phyloP scores from a whole-genome alignment of 2,329 filamentous ascomycete genomes.

The Cordyceps pruinosa region DNA sequence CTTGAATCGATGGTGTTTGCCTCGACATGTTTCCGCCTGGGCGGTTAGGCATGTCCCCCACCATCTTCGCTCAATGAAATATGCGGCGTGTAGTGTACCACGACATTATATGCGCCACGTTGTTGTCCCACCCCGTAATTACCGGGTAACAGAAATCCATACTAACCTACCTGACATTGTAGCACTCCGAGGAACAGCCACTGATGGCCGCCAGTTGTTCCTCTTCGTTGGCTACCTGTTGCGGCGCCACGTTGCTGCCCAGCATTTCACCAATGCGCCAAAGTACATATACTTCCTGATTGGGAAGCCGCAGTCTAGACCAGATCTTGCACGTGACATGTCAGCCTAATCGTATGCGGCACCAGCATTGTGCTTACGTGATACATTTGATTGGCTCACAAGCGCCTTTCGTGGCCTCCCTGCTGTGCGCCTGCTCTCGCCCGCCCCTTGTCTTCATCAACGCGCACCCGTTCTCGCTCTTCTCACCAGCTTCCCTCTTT shows the following conservation, averaged over 20 bases:
- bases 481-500: slow-evolving; percentile 10
- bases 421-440: neutral
- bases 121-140: too few relatives aligned
- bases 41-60: too few relatives aligned
- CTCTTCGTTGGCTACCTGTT: too few relatives aligned
- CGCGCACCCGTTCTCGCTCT: slow-evolving; percentile 14
- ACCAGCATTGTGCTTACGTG: slow-evolving; percentile 1
- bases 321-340: neutral
- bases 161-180: too few relatives aligned
- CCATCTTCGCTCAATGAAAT: neutral
- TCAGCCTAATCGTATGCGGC: neutral
- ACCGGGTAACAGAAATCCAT: too few relatives aligned
- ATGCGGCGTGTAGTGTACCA: neutral
- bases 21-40: neutral
- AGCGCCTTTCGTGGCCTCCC: neutral
- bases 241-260: too few relatives aligned
- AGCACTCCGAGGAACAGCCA: too few relatives aligned
- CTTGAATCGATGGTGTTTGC: neutral
- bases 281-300: slow-evolving; percentile 2
- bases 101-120: neutral
- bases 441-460: neutral
- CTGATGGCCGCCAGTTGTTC: too few relatives aligned
- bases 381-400: slow-evolving; percentile 1
- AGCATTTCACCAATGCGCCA: too few relatives aligned
- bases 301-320: neutral